Conservation (phyloP, 352 stramenopile species). For the Pythium aristosporum region DNA sequence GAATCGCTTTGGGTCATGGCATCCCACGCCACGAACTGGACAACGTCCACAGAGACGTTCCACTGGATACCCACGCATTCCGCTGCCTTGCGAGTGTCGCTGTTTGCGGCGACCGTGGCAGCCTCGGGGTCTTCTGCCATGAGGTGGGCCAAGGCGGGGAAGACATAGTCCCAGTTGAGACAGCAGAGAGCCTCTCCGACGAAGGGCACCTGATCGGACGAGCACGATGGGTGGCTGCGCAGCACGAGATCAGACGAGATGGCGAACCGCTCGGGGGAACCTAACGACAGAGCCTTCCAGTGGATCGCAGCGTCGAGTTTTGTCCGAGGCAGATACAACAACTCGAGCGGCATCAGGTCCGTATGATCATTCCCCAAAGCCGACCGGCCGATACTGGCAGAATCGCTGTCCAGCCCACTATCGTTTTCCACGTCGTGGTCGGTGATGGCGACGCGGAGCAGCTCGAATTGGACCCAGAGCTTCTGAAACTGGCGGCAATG, state of each 20-base stretch:
- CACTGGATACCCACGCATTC: conserved; percentile 57
- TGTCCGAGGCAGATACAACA: conserved; percentile 28
- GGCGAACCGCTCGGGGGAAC: conserved; percentile 32
- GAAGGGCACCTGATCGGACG: conserved; percentile 39
- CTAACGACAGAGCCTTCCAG: conserved; percentile 18
- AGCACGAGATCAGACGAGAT: conserved; percentile 57
- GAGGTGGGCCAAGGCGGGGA: conserved; percentile 56
- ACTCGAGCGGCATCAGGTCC: conserved; percentile 16
- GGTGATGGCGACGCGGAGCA: conserved; percentile 23
- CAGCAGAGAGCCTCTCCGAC: conserved; percentile 45
- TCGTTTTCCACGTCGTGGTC: conserved; percentile 13
- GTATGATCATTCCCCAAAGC: no score
- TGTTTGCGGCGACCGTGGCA: background rate
- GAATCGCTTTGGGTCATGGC: conserved; percentile 52
- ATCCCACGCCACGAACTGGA: conserved; percentile 75
- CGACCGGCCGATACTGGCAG: no score
- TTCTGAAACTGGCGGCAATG: conserved; percentile 59
- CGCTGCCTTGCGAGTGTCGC: background rate
- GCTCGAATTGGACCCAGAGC: conserved; percentile 36
- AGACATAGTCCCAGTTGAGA: conserved; percentile 74
- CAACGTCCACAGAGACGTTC: conserved; percentile 54
- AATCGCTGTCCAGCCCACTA: no score
- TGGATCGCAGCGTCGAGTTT: conserved; percentile 34
- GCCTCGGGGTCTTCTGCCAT: conserved; percentile 30
- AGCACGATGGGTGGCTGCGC: conserved; percentile 22